phyloP scores from a whole-genome alignment of 2,329 filamentous ascomycete species.

The Clarireedia hainanense region DNA sequence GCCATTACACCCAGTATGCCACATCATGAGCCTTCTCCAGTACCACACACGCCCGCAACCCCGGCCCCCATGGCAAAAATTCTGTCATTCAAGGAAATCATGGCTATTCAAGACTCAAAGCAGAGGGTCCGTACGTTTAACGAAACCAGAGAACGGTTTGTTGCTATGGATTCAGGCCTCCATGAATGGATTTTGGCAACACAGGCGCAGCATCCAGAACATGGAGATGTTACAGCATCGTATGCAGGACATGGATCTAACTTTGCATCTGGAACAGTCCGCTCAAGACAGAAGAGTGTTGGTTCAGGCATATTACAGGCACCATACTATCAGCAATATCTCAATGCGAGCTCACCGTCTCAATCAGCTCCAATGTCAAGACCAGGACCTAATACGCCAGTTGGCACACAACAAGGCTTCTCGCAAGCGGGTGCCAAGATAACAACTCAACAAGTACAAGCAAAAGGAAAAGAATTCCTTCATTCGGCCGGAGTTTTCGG shows the following conservation, averaged over 20 bases:
- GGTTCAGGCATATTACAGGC: slow-evolving; percentile 29
- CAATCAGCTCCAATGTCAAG: slow-evolving; percentile 16
- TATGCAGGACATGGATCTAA: slow-evolving; percentile 14
- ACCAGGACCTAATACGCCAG: slow-evolving; percentile 14
- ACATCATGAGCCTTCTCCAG: slow-evolving; percentile 10
- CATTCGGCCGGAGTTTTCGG: slow-evolving; percentile 69
- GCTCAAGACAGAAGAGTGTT: slow-evolving; percentile 20
- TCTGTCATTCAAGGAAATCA: slow-evolving; percentile 62
- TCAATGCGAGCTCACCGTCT: slow-evolving; percentile 38
- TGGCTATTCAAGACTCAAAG: slow-evolving; percentile 53
- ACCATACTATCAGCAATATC: slow-evolving; percentile 49
- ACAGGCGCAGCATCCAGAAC: slow-evolving; percentile 40
- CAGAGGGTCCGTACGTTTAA: slow-evolving; percentile 71
- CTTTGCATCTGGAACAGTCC: slow-evolving; percentile 12
- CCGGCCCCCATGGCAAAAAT: slow-evolving; percentile 10
- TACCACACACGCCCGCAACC: slow-evolving; percentile 10
- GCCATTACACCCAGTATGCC: slow-evolving; percentile 6
- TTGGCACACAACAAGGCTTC: slow-evolving; percentile 23
- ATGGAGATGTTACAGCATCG: slow-evolving; percentile 31
- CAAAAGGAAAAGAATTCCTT: slow-evolving; percentile 82
- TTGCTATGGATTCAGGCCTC: slow-evolving; percentile 68
- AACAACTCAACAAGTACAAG: slow-evolving; percentile 34
- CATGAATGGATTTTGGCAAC: slow-evolving; percentile 45
- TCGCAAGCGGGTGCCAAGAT: slow-evolving; percentile 20
- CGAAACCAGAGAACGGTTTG: slow-evolving; percentile 63